A percentile compares a stretch with the other conserved stretches of the same genome.
Evolutionary conservation across 2,329 filamentous ascomycete genomes (phyloP).

Genomic region (Fusarium continuum): DNA sequence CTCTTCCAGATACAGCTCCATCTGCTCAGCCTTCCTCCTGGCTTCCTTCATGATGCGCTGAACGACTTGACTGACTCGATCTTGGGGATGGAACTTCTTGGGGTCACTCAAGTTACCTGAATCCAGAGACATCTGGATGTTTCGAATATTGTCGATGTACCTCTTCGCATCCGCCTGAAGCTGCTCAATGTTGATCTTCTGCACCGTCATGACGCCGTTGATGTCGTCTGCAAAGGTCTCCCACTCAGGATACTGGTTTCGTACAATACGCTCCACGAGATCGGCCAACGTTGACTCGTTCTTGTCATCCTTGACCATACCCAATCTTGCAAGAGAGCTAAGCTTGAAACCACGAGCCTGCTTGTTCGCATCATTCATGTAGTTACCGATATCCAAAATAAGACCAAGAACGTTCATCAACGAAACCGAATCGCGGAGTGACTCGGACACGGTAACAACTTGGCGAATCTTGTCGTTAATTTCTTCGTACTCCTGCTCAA

Average conservation of each 20-base stretch:
- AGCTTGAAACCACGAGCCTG: conserved; percentile 98
- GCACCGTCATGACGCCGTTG: conserved; percentile 75
- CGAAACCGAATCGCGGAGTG: conserved; percentile 87
- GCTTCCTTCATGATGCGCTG: conserved; percentile 97
- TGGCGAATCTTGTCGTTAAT: conserved; percentile 85
- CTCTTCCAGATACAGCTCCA: conserved; percentile 91
- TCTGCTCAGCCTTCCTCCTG: conserved; percentile 92
- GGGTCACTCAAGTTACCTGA: conserved; percentile 94
- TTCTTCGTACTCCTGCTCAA: conserved; percentile 90
- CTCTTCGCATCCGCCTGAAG: conserved; percentile 85
- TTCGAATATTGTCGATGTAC: conserved; percentile 95
- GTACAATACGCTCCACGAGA: conserved; percentile 93
- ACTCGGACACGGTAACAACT: conserved; percentile 88
- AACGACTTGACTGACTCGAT: conserved; percentile 90
- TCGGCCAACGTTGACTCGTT: conserved; percentile 97
- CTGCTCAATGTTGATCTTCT: conserved; percentile 96
- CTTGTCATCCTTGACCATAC: conserved; percentile 99
- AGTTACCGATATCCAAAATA: conserved; percentile 98
- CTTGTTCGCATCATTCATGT: conserved; percentile 99
- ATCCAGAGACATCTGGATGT: conserved; percentile 91
- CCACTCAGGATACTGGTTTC: conserved; percentile 96
- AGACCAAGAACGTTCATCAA: conserved; percentile 96
- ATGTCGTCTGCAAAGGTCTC: conserved; percentile 90
- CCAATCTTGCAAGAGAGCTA: conserved; percentile 88
- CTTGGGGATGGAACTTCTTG: conserved; percentile 97